phyloP scores from a whole-genome alignment of 768 basidiomycete genomes.

The Leccinum boreale region DNA sequence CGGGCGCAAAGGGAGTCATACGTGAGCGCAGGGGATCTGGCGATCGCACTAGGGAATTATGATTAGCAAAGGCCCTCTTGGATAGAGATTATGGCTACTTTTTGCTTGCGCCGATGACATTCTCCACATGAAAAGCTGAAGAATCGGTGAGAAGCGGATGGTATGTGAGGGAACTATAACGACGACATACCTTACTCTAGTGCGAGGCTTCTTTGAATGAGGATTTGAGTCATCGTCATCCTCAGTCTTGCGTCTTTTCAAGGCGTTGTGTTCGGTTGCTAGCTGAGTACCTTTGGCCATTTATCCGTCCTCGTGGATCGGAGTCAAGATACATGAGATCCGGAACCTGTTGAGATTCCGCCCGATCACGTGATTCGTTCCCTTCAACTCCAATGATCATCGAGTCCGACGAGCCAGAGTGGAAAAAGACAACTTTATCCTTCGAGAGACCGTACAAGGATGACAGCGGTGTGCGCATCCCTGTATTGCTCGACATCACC shows the following conservation, averaged over 20 bases:
- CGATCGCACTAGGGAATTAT: constrained; percentile 66
- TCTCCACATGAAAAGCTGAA: constrained; percentile 80
- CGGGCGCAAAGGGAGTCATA: constrained; percentile 33
- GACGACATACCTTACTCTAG: constrained; percentile 65
- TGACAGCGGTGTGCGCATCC: constrained; percentile 63
- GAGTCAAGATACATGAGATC: constrained; percentile 24
- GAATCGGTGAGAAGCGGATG: constrained; percentile 4
- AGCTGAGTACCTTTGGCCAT: constrained; percentile 30
- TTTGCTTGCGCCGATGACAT: constrained; percentile 87
- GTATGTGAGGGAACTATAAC: constrained; percentile 14
- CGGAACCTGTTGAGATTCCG: background rate
- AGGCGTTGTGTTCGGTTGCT: constrained; percentile 31
- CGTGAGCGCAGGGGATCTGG: constrained; percentile 82
- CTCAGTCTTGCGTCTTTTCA: constrained; percentile 63
- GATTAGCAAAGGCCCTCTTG: constrained; percentile 20
- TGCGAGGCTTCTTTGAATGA: constrained; percentile 61
- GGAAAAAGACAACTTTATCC: constrained; percentile 62
- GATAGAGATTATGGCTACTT: constrained; percentile 41
- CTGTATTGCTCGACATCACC: constrained; percentile 63
- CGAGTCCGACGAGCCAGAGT: constrained; percentile 38
- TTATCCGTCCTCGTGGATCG: constrained; percentile 28
- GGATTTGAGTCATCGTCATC: constrained; percentile 48
- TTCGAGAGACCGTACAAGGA: constrained; percentile 82
- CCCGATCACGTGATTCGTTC: constrained; percentile 25
- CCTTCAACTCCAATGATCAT: background rate